Conservation (phyloP, 2,329 filamentous ascomycete species). For the Samsoniella hepiali region DNA sequence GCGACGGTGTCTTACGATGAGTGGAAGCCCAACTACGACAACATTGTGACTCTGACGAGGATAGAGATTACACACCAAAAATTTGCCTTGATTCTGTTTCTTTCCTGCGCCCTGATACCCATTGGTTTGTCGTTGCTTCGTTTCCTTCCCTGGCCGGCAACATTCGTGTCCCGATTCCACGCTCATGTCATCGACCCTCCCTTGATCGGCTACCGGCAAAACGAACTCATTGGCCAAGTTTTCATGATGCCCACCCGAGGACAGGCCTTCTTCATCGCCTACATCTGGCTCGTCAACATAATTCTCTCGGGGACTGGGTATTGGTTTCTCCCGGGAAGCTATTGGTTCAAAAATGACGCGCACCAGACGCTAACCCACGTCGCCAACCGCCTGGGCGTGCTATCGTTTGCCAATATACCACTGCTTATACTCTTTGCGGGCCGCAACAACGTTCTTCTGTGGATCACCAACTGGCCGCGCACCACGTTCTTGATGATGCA, state of each 20-base stretch:
- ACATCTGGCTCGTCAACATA: conserved; percentile 35
- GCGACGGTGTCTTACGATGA: conserved; percentile 14
- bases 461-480: conserved; percentile 45
- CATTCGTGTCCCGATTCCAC: conserved; percentile 16
- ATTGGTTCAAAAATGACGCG: conserved; percentile 26
- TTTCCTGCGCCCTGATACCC: conserved; percentile 24
- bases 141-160: conserved; percentile 25
- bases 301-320: conserved; percentile 30
- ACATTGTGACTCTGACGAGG: conserved; percentile 3
- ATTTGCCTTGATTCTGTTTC: conserved; percentile 28
- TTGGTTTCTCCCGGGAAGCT: conserved; percentile 25
- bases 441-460: conserved; percentile 44
- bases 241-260: conserved; percentile 34
- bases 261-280: conserved; percentile 37
- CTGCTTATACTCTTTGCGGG: conserved; percentile 40
- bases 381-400: conserved; percentile 36
- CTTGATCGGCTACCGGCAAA: conserved; percentile 20
- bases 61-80: conserved; percentile 20
- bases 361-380: conserved; percentile 32
- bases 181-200: conserved; percentile 24
- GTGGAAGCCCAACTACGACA: conserved; percentile 19
- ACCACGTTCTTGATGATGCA: conserved; percentile 46
- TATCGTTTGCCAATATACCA: conserved; percentile 37
- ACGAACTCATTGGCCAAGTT: conserved; percentile 18
- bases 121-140: conserved; percentile 29